Percentiles rank a stretch among this genome's conserved stretches.
Evolutionary conservation across 1,284 basidiomycete species (phyloP).

Genomic region (Ceratobasidium theobromae): DNA sequence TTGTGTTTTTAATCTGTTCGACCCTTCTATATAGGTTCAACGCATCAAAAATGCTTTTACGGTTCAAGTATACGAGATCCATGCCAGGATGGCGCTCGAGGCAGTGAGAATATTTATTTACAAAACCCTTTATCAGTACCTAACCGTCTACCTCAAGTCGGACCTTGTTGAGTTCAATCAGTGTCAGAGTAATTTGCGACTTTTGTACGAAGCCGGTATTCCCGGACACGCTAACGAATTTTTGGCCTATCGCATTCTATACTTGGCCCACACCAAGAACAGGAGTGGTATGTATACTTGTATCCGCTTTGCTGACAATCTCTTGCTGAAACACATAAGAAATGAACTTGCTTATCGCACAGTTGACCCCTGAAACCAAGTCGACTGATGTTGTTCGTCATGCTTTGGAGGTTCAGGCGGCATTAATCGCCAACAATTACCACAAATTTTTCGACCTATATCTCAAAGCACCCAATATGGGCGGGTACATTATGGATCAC

Average conservation of each 20-base stretch:
- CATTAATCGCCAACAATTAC: constrained; percentile 91
- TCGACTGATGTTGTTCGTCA: constrained; percentile 77
- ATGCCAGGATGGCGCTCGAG: constrained; percentile 95
- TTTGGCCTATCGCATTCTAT: constrained; percentile 95
- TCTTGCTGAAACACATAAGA: constrained; percentile 59
- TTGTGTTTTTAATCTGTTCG: constrained; percentile 35
- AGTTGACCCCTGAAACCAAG: constrained; percentile 91
- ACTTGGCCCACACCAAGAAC: constrained; percentile 93
- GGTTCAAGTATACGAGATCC: constrained; percentile 96
- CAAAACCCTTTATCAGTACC: constrained; percentile 16
- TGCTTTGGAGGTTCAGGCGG: constrained; percentile 85
- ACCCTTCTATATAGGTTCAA: constrained; percentile 74
- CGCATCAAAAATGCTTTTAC: constrained; percentile 99
- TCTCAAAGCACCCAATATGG: constrained; percentile 90
- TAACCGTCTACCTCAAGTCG: constrained; percentile 53
- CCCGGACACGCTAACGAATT: constrained; percentile 93
- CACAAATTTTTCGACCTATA: constrained; percentile 88
- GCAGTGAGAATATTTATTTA: constrained; percentile 57
- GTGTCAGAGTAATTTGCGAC: constrained; percentile 89
- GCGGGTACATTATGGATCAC: constrained; percentile 98
- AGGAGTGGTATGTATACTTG: constrained; percentile 65
- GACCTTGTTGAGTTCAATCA: constrained; percentile 99
- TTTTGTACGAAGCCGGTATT: constrained; percentile 90
- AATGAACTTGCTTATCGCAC: constrained; percentile 92
- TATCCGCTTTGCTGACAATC: constrained; percentile 31